Percentiles rank a stretch among this genome's conserved stretches.
These are phyloP conservation scores for Saturnispora zaruensis DNA, from an alignment of 805 yeast species.

Conservation along the genomic window DNA sequence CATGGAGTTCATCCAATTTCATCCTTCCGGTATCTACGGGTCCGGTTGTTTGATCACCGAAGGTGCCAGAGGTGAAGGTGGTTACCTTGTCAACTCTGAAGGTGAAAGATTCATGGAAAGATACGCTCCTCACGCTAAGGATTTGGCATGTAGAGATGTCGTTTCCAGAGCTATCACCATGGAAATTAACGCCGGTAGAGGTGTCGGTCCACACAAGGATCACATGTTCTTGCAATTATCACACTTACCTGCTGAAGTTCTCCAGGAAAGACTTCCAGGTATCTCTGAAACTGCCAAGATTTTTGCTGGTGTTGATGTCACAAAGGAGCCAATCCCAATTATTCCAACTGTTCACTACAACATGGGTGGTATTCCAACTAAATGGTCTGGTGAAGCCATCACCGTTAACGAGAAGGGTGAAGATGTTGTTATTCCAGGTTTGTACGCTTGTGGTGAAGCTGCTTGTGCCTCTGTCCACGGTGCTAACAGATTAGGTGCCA, in stretches of 20 bases:
- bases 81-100: slow-evolving; percentile 88
- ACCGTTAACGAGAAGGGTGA: slow-evolving; percentile 79
- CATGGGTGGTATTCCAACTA: slow-evolving; percentile 99
- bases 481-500: slow-evolving; percentile 98
- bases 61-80: slow-evolving; percentile 99
- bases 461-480: slow-evolving; percentile 99
- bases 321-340: slow-evolving; percentile 98
- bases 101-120: slow-evolving; percentile 99
- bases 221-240: slow-evolving; percentile 92
- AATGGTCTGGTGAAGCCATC: slow-evolving; percentile 91
- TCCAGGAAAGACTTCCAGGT: slow-evolving; percentile 97
- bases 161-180: slow-evolving; percentile 97
- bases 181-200: slow-evolving; percentile 98
- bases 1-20: slow-evolving; percentile 96
- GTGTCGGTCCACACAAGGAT: slow-evolving; percentile 94
- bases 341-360: slow-evolving; percentile 98
- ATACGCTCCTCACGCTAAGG: slow-evolving; percentile 98
- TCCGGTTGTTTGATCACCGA: slow-evolving; percentile 98
- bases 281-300: slow-evolving; percentile 97
- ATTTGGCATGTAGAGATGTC: slow-evolving; percentile 96
- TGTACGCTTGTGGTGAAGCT: slow-evolving; percentile 96
- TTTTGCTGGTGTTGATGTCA: slow-evolving; percentile 98
- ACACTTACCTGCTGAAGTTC: slow-evolving; percentile 85
- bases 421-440: slow-evolving; percentile 86
- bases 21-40: slow-evolving; percentile 98